Evolutionary conservation across 1,139 yeast species (phyloP), one percentile per base, ranked within the genome.

Genomic region (Saccharomyces hybrid): DNA sequence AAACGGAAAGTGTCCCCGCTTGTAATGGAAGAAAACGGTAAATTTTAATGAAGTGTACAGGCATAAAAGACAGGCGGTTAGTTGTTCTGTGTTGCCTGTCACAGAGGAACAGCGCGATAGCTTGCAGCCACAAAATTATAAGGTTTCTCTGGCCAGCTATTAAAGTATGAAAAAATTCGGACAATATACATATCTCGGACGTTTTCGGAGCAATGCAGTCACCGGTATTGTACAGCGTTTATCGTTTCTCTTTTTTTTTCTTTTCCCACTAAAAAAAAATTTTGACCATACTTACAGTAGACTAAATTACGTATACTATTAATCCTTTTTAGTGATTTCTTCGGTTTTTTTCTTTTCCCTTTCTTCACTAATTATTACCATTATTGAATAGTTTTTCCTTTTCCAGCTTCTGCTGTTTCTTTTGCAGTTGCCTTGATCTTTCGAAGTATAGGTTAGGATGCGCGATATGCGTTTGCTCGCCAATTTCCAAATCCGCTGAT

Each of bases 361-460:
- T 19, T 9, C n/a, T 19, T 2, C 16, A 31, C 42, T 16, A 25
- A 14, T 47, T 25, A 23, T 47, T 47, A 14, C 26, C 25, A 47
- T 26, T 38, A 38, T 32, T 23, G 23, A 25, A 16, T 5, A 47
- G 42, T 28, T 49, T 52, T 47, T 48, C 28, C 49, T 54, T 49
- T 48, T 52, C 79, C 78, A 16, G 38, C 13, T 44, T 46, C 13
- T 53, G 54, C 41, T 31, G 51, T 25, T 51, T 58, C 55, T 55
- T 59, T 51, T 55, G 57, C 13, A 58, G 48, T 53, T 60, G 63
- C 58, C 84, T 73, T 34, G 88, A 82, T 62, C 95, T 78, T 62
- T 88, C 95, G 69, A 86, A 93, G 70, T 90, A 93, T 60, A 86
- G 78, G 68, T 90, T 90, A 7, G 99, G 98, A 72, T 90, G 96